phyloP scores from a whole-genome alignment of 371 early-diverging fungal species.

The Fennellomyces sp. region DNA sequence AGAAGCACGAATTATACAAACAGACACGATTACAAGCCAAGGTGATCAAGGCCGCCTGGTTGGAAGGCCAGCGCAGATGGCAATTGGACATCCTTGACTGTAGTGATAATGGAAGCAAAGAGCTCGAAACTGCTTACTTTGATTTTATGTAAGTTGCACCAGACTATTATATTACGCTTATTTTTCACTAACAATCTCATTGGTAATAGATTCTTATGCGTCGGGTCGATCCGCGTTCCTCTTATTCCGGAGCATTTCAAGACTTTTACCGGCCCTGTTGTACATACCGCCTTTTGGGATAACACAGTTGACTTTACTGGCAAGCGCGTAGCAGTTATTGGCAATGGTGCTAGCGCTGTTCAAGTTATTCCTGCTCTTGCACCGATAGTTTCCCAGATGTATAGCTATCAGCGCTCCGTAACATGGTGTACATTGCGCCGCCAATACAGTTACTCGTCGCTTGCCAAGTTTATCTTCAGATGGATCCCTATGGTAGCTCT shows the following conservation, averaged over 20 bases:
- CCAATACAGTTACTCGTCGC: constrained; percentile 10
- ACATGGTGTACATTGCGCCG: constrained; percentile 12
- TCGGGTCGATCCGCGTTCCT: constrained; percentile 40
- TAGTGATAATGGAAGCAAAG: neutral
- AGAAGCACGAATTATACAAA: constrained; percentile 45
- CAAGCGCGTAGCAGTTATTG: constrained; percentile 55
- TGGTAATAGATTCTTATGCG: neutral
- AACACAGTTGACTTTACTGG: constrained; percentile 37
- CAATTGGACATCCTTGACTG: constrained; percentile 22
- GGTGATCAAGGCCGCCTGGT: constrained; percentile 49
- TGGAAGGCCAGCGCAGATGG: constrained; percentile 47
- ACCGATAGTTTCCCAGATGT: constrained; percentile 5
- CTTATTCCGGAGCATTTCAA: constrained; percentile 51
- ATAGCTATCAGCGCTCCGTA: constrained; percentile 22
- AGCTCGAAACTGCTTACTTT: constrained; percentile 1
- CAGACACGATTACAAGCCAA: constrained; percentile 50
- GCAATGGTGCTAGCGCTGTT: constrained; percentile 51
- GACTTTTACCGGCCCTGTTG: constrained; percentile 42
- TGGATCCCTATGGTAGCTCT: constrained; percentile 17
- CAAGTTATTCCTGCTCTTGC: constrained; percentile 22
- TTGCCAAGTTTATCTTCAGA: constrained; percentile 12
- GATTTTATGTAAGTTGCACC: neutral
- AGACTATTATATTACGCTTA: no score
- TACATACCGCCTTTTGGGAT: constrained; percentile 60
- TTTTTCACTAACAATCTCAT: neutral